phyloP scores from a whole-genome alignment of 805 yeast species.

The Ogataea nakhonphanomensis region DNA sequence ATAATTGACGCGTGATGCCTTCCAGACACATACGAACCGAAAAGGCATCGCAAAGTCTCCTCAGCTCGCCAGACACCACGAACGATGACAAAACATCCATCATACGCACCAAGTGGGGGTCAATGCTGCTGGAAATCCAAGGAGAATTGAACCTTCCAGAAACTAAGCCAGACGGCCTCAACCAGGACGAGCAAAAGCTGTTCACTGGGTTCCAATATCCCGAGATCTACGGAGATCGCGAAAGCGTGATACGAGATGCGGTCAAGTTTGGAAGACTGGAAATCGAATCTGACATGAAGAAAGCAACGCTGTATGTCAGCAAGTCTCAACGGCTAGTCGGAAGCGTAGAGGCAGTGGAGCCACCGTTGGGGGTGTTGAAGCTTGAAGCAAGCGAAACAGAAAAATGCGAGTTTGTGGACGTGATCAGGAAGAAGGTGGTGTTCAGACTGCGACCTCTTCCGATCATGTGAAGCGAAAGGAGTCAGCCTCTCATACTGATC shows the following conservation, averaged over 20 bases:
- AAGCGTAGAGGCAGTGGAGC: constrained; percentile 50
- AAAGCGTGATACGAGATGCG: constrained; percentile 33
- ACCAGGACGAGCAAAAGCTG: constrained; percentile 34
- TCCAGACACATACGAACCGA: constrained; percentile 17
- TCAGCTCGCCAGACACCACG: background rate
- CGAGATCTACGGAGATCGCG: constrained; percentile 1
- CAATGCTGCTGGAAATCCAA: constrained; percentile 64
- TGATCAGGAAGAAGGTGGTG: constrained; percentile 54
- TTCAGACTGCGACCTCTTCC: constrained; percentile 74
- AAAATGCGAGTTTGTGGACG: constrained; percentile 52
- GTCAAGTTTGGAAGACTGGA: constrained; percentile 50
- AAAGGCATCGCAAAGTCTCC: constrained; percentile 15
- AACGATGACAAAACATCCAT: constrained; percentile 20
- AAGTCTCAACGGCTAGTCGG: constrained; percentile 71
- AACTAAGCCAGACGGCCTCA: constrained; percentile 30
- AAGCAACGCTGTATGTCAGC: constrained; percentile 61
- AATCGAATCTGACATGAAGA: constrained; percentile 40
- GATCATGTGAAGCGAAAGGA: constrained; percentile 46
- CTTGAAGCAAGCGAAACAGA: constrained; percentile 34
- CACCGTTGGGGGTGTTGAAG: constrained; percentile 63
- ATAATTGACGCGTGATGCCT: constrained; percentile 23
- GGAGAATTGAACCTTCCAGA: constrained; percentile 61
- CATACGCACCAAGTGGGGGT: constrained; percentile 54
- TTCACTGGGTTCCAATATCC: constrained; percentile 34
- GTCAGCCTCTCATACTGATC: constrained; percentile 1